These are phyloP conservation scores for Penicillium pulvis DNA, from an alignment of 495 filamentous ascomycete species.

Conservation along the genomic window DNA sequence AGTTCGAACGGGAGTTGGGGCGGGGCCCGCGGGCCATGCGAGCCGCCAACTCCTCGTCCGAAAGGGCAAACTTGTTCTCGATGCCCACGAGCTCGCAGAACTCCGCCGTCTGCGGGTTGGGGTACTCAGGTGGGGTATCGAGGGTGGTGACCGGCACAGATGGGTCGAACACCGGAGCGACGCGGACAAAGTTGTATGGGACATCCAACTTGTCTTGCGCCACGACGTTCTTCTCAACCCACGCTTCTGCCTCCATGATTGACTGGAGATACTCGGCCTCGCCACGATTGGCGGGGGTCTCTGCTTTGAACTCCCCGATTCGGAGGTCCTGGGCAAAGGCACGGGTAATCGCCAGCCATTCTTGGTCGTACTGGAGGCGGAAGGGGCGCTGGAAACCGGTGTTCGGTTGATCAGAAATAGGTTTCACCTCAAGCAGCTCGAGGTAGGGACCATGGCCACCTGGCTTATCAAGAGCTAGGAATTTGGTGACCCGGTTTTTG, in stretches of 20 bases:
- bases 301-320: slow-evolving; percentile 57
- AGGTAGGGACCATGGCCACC: slow-evolving; percentile 72
- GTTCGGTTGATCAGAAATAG: slow-evolving; percentile 35
- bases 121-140: slow-evolving; percentile 71
- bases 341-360: slow-evolving; percentile 93
- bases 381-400: slow-evolving; percentile 30
- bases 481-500: slow-evolving; percentile 73
- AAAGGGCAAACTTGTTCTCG: slow-evolving; percentile 71
- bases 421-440: slow-evolving; percentile 65
- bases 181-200: slow-evolving; percentile 74
- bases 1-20: slow-evolving; percentile 21
- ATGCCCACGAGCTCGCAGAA: slow-evolving; percentile 82
- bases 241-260: slow-evolving; percentile 65
- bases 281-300: slow-evolving; percentile 55
- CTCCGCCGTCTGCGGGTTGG: slow-evolving; percentile 72
- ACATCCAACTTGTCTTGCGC: slow-evolving; percentile 59
- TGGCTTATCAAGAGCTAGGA: slow-evolving; percentile 89
- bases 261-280: slow-evolving; percentile 61
- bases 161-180: slow-evolving; percentile 68
- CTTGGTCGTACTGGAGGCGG: slow-evolving; percentile 78
- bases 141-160: slow-evolving; percentile 35
- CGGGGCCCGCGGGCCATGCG: slow-evolving; percentile 44
- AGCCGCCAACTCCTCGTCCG: slow-evolving; percentile 63
- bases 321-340: slow-evolving; percentile 65
- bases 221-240: slow-evolving; percentile 77